Percentiles rank a stretch among this genome's conserved stretches.
phyloP scores from a whole-genome alignment of 2,329 filamentous ascomycete genomes.

The Cercospora sp. region DNA sequence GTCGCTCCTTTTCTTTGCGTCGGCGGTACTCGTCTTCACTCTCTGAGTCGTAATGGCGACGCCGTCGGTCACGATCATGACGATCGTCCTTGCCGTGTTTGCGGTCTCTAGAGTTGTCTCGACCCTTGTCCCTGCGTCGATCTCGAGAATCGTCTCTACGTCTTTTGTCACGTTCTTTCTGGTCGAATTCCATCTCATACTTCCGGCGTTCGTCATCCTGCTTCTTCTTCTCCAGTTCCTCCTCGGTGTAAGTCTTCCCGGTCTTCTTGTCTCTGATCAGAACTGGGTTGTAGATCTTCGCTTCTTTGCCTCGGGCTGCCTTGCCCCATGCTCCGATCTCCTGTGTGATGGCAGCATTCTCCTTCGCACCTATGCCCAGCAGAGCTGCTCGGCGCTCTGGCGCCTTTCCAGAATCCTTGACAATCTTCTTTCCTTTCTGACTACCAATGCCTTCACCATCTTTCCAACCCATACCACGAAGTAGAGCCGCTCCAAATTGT shows the following conservation, averaged over 20 bases:
- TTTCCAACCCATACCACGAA: constrained; percentile 96
- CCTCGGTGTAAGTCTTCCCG: constrained; percentile 63
- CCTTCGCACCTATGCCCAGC: constrained; percentile 85
- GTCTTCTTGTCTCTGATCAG: constrained; percentile 62
- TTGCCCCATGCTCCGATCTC: constrained; percentile 82
- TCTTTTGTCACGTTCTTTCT: constrained; percentile 41
- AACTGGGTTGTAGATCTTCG: constrained; percentile 63
- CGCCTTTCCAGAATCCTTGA: constrained; percentile 58
- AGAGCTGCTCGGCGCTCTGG: constrained; percentile 74
- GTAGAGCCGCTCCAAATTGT: constrained; percentile 86
- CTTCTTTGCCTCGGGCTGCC: constrained; percentile 56
- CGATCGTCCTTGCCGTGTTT: constrained; percentile 23
- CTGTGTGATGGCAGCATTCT: constrained; percentile 63
- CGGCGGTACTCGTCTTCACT: constrained; percentile 34
- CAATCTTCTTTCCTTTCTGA: constrained; percentile 44
- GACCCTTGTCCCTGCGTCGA: constrained; percentile 23
- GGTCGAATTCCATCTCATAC: constrained; percentile 45
- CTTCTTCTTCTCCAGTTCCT: constrained; percentile 54
- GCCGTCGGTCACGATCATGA: constrained; percentile 26
- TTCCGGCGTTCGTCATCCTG: constrained; percentile 53
- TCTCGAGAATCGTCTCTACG: constrained; percentile 22
- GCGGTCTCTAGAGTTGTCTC: constrained; percentile 14
- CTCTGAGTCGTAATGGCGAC: constrained; percentile 26
- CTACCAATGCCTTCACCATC: constrained; percentile 62
- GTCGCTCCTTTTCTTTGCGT: constrained; percentile 35